Conservation (phyloP, 2,329 filamentous ascomycete species). For the Penicillium sp. region DNA sequence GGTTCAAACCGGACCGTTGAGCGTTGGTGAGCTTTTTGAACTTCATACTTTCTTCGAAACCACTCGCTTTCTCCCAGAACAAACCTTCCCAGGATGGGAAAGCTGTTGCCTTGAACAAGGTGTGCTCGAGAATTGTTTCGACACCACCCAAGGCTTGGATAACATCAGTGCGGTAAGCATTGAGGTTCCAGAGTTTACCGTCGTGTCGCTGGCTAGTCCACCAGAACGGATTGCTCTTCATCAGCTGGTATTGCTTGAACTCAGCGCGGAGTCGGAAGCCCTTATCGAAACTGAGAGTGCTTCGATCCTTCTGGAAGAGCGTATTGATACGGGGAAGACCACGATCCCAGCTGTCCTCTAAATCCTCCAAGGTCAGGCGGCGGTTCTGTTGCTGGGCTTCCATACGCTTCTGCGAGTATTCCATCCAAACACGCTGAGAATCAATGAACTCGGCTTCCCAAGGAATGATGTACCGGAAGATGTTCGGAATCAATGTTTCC, state of each 20-base stretch:
- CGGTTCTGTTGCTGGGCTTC: constrained; percentile 98
- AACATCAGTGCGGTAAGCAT: constrained; percentile 92
- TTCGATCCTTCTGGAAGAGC: constrained; percentile 96
- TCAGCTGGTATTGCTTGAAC: constrained; percentile 97
- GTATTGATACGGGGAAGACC: constrained; percentile 98
- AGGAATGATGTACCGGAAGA: constrained; percentile 98
- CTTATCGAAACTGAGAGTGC: constrained; percentile 96
- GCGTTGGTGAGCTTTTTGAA: constrained; percentile 99
- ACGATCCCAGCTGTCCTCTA: constrained; percentile 98
- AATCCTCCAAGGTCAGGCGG: constrained; percentile 86
- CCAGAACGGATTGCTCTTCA: constrained; percentile 99
- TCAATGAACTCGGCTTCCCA: constrained; percentile 99
- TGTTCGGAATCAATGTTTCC: constrained; percentile 96
- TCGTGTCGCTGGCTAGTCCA: constrained; percentile 98
- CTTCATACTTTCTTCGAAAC: constrained; percentile 70
- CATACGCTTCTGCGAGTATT: constrained; percentile 95
- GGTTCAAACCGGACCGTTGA: constrained; percentile 92
- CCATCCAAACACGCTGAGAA: constrained; percentile 97
- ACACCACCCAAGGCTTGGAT: constrained; percentile 96
- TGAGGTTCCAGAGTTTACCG: constrained; percentile 95
- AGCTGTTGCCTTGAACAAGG: constrained; percentile 92
- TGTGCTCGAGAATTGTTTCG: constrained; percentile 96
- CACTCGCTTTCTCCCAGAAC: constrained; percentile 75
- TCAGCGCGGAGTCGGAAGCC: constrained; percentile 93
- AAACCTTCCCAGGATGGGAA: constrained; percentile 97